These are phyloP conservation scores for Saksenaea vasiformis DNA, from an alignment of 371 early-diverging fungal genomes.

Conservation along the genomic window DNA sequence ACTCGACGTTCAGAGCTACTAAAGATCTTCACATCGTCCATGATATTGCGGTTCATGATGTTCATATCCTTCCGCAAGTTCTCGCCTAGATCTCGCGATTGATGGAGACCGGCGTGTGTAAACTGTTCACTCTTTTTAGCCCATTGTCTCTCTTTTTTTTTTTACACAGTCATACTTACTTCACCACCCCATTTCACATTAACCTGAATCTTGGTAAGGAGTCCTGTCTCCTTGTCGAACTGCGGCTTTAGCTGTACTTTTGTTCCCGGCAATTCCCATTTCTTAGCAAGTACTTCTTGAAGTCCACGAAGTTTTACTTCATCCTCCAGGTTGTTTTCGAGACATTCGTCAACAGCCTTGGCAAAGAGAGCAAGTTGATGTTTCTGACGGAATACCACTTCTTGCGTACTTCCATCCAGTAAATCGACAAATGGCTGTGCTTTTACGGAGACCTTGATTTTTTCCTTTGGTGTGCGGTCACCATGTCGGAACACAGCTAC, in stretches of 20 bases:
- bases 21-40: constrained; percentile 87
- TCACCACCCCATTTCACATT: constrained; percentile 98
- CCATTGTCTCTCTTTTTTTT: neutral
- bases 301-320: constrained; percentile 61
- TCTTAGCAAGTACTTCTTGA: constrained; percentile 76
- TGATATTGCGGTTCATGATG: constrained; percentile 81
- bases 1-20: constrained; percentile 91
- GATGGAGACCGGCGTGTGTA: constrained; percentile 94
- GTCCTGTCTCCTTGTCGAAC: constrained; percentile 59
- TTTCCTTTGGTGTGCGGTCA: constrained; percentile 98
- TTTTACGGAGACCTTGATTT: constrained; percentile 78
- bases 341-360: constrained; percentile 64
- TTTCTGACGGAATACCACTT: constrained; percentile 81
- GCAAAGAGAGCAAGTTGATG: constrained; percentile 72
- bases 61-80: constrained; percentile 90
- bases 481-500: constrained; percentile 93
- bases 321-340: constrained; percentile 59
- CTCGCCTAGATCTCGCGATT: constrained; percentile 91
- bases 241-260: constrained; percentile 92
- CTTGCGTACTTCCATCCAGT: constrained; percentile 68
- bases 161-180: constrained; percentile 29
- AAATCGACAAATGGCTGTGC: constrained; percentile 71
- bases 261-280: constrained; percentile 83
- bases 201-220: constrained; percentile 78
- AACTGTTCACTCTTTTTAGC: constrained; percentile 48